These are phyloP conservation scores for Beauveria asiatica DNA, from an alignment of 2,329 filamentous ascomycete genomes.

Conservation along the genomic window DNA sequence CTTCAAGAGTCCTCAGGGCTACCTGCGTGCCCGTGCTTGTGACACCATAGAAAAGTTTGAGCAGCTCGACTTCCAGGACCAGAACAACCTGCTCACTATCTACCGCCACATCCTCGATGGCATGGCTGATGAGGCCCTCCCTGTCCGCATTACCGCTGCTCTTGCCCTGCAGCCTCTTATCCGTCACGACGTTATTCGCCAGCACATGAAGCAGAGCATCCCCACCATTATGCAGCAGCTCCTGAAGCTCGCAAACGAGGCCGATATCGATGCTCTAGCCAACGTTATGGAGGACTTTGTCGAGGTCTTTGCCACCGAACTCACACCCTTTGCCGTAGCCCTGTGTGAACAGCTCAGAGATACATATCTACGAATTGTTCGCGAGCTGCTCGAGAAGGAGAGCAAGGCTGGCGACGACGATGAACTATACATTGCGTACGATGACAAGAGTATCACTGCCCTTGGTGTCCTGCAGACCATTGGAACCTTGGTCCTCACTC, in stretches of 20 bases:
- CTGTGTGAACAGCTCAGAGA: constrained; percentile 92
- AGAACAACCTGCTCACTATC: constrained; percentile 89
- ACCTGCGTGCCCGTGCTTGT: constrained; percentile 87
- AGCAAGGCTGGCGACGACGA: constrained; percentile 67
- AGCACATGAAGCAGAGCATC: constrained; percentile 95
- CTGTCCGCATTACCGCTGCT: constrained; percentile 88
- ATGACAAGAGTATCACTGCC: constrained; percentile 98
- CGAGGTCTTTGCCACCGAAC: constrained; percentile 92
- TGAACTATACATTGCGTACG: constrained; percentile 81
- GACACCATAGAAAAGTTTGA: constrained; percentile 98
- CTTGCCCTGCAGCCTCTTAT: constrained; percentile 93
- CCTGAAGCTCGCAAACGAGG: constrained; percentile 92
- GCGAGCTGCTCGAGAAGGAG: constrained; percentile 84
- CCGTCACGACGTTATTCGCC: constrained; percentile 85
- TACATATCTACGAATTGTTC: constrained; percentile 88
- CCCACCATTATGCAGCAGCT: constrained; percentile 99
- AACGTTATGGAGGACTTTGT: constrained; percentile 99
- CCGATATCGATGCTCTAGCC: constrained; percentile 91
- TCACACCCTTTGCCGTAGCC: constrained; percentile 94
- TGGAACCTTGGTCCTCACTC: constrained; percentile 87
- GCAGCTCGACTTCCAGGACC: constrained; percentile 92
- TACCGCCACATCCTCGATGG: constrained; percentile 96
- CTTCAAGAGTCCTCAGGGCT: constrained; percentile 86
- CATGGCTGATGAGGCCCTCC: constrained; percentile 89
- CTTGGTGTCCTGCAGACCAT: constrained; percentile 95